These are phyloP conservation scores for Strobilomyces dryophilus DNA, from an alignment of 768 basidiomycete species.

Conservation along the genomic window DNA sequence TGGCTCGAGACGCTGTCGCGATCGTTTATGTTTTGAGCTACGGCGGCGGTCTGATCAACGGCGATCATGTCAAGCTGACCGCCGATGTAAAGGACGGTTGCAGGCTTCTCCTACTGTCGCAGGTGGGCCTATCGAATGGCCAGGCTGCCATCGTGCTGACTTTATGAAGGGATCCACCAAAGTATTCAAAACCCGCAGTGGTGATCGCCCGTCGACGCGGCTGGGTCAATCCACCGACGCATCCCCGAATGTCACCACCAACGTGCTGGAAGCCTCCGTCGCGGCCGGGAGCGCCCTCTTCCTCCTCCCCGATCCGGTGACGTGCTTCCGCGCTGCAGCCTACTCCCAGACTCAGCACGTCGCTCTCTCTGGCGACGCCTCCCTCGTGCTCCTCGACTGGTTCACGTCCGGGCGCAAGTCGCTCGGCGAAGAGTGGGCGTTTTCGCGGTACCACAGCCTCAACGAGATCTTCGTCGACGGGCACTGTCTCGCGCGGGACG, in stretches of 20 bases:
- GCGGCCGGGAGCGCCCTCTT: slow-evolving; percentile 55
- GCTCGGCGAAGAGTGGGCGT: slow-evolving; percentile 86
- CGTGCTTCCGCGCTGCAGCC: slow-evolving; percentile 80
- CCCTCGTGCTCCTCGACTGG: slow-evolving; percentile 83
- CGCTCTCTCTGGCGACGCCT: slow-evolving; percentile 53
- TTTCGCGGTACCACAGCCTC: slow-evolving; percentile 76
- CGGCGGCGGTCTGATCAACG: slow-evolving; percentile 88
- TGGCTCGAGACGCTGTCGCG: slow-evolving; percentile 47
- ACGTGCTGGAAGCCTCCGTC: slow-evolving; percentile 59
- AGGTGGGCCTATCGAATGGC: slow-evolving; percentile 48
- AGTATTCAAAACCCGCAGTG: slow-evolving; percentile 79
- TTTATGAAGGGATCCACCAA: slow-evolving; percentile 80
- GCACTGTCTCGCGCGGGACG: slow-evolving; percentile 68
- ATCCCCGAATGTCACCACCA: slow-evolving; percentile 42
- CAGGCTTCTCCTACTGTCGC: slow-evolving; percentile 73
- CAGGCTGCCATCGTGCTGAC: not conserved
- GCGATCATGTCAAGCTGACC: slow-evolving; percentile 66
- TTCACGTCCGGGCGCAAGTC: slow-evolving; percentile 83
- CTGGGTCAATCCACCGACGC: slow-evolving; percentile 10
- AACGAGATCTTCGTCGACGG: slow-evolving; percentile 78
- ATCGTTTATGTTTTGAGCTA: slow-evolving; percentile 81
- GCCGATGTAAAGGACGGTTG: slow-evolving; percentile 55
- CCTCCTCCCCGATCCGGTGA: slow-evolving; percentile 89
- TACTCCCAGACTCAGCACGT: slow-evolving; percentile 87
- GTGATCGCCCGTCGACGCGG: slow-evolving; percentile 50